A percentile compares a stretch with the other conserved stretches of the same genome.
These are phyloP conservation scores for Chalciporus sphaerocephalus DNA, from an alignment of 768 basidiomycete genomes.

Conservation along the genomic window DNA sequence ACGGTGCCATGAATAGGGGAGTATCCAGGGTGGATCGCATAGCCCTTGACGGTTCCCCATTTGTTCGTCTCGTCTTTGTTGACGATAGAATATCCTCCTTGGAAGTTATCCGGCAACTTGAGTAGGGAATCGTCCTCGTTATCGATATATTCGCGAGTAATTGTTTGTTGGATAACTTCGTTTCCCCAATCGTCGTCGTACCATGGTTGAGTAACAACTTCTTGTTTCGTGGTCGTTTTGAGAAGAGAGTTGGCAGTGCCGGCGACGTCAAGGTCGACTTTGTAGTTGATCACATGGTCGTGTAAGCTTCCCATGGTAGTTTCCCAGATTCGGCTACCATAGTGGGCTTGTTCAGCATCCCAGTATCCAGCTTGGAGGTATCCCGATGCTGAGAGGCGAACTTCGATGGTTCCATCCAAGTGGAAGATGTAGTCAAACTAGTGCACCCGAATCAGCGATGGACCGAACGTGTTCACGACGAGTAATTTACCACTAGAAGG, in stretches of 20 bases:
- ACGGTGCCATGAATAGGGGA: slow-evolving; percentile 52
- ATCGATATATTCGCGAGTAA: slow-evolving; percentile 43
- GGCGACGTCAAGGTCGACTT: slow-evolving; percentile 62
- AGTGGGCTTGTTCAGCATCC: slow-evolving; percentile 44
- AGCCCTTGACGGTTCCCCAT: slow-evolving; percentile 58
- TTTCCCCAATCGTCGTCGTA: slow-evolving; percentile 55
- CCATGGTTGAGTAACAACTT: slow-evolving; percentile 51
- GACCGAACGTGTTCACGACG: background rate
- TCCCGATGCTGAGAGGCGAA: slow-evolving; percentile 62
- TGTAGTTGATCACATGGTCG: slow-evolving; percentile 65
- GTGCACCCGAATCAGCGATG: slow-evolving; percentile 1
- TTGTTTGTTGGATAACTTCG: slow-evolving; percentile 51
- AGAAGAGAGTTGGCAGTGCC: slow-evolving; percentile 57
- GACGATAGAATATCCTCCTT: slow-evolving; percentile 54
- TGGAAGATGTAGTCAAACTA: slow-evolving; percentile 66
- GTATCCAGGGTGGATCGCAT: slow-evolving; percentile 57
- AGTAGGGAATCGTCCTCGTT: slow-evolving; percentile 51
- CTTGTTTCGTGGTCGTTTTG: slow-evolving; percentile 45
- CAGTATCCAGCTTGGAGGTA: slow-evolving; percentile 66
- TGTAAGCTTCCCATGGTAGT: slow-evolving; percentile 63
- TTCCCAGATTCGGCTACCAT: slow-evolving; percentile 54
- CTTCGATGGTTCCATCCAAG: slow-evolving; percentile 64
- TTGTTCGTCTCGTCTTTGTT: slow-evolving; percentile 49
- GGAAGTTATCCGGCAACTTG: slow-evolving; percentile 50
- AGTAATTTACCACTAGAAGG: slow-evolving; percentile 29